Conservation (phyloP, 768 basidiomycete genomes). For the Dendrothele bispora region DNA sequence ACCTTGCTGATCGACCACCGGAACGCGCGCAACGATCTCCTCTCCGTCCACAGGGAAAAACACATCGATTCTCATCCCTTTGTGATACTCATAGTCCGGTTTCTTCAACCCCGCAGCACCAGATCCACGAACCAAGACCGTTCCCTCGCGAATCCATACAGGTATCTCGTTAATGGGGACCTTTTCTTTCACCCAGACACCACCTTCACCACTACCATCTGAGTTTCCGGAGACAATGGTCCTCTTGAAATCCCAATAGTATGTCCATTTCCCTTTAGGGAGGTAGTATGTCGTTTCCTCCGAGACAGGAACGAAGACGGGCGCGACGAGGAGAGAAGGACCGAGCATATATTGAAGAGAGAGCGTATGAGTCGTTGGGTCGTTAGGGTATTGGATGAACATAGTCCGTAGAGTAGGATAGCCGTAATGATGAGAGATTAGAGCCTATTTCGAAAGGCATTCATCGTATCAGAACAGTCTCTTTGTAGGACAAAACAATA, state of each 20-base stretch:
- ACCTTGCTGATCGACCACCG: conserved; percentile 38
- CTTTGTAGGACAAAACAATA: background rate
- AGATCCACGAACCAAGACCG: conserved; percentile 60
- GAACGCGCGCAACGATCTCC: conserved; percentile 37
- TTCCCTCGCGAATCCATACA: conserved; percentile 62
- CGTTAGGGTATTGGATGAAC: conserved; percentile 64
- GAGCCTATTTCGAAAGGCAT: conserved; percentile 39
- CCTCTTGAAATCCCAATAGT: conserved; percentile 54
- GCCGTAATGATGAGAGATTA: conserved; percentile 49
- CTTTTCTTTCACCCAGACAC: conserved; percentile 59
- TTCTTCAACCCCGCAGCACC: conserved; percentile 41
- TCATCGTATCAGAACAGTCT: background rate
- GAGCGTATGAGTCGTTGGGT: conserved; percentile 58
- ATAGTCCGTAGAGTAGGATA: conserved; percentile 63
- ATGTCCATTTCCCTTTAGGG: conserved; percentile 61
- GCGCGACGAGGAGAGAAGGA: conserved; percentile 59
- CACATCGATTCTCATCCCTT: conserved; percentile 47
- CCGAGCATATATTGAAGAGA: conserved; percentile 49
- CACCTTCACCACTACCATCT: no score
- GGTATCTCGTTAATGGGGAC: conserved; percentile 67
- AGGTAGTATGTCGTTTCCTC: conserved; percentile 62
- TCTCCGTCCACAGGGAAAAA: conserved; percentile 53
- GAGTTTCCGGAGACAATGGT: no score
- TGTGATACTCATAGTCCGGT: conserved; percentile 62
- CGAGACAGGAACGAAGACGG: conserved; percentile 54